Conservation (phyloP, 1,139 yeast species). For the Geotrichum candidum region DNA sequence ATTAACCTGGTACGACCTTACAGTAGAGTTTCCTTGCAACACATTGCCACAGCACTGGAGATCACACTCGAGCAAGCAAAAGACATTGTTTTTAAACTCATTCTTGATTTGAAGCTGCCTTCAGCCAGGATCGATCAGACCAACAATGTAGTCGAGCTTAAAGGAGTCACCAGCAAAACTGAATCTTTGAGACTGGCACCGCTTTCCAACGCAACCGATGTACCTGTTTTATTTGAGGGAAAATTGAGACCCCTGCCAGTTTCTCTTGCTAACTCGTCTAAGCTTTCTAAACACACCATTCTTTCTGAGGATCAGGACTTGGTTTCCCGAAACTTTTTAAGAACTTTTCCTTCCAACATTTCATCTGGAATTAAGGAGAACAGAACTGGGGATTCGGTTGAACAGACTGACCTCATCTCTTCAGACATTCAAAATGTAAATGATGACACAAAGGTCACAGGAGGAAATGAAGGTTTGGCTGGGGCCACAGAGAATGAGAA, state of each 20-base stretch:
- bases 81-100: constrained; percentile 40
- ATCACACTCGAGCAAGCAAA: constrained; percentile 36
- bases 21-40: constrained; percentile 33
- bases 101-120: constrained; percentile 43
- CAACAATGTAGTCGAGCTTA: background rate
- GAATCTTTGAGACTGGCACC: background rate
- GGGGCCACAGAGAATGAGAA: background rate
- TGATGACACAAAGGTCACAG: background rate
- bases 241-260: background rate
- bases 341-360: background rate
- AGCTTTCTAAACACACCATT: background rate
- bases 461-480: background rate
- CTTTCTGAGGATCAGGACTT: background rate
- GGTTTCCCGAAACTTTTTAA: background rate
- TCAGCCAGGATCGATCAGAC: constrained; percentile 41
- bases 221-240: background rate
- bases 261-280: background rate
- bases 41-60: constrained; percentile 30
- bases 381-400: background rate
- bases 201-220: background rate
- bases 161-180: background rate
- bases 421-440: background rate
- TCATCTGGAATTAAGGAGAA: background rate
- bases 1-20: constrained; percentile 39
- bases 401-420: background rate